These are phyloP conservation scores for Psilocybe cubensis DNA, from an alignment of 768 basidiomycete genomes.

Conservation along the genomic window DNA sequence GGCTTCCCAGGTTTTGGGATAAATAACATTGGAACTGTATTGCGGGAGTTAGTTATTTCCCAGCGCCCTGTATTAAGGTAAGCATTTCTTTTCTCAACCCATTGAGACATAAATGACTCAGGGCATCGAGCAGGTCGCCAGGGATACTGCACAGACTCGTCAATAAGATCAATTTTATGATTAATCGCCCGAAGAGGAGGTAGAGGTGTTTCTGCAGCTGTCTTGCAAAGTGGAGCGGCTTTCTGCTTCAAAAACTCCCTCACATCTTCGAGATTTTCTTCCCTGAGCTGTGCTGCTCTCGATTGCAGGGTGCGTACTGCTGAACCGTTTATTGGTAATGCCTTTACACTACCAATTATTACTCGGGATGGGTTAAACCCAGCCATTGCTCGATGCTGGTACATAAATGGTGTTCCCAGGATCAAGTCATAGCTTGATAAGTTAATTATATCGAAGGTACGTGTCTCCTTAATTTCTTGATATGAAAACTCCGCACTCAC, in stretches of 20 bases:
- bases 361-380: conserved; percentile 30
- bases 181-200: conserved; percentile 43
- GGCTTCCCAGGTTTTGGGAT: conserved; percentile 23
- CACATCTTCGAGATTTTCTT: conserved; percentile 15
- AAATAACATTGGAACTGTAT: conserved; percentile 35
- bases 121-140: conserved; percentile 39
- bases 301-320: conserved; percentile 9
- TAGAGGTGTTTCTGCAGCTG: conserved; percentile 26
- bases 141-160: conserved; percentile 27
- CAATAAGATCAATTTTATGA: conserved; percentile 41
- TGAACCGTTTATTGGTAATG: conserved; percentile 22
- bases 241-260: conserved; percentile 22
- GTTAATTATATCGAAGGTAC: conserved; percentile 41
- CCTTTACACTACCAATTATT: conserved; percentile 22
- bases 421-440: conserved; percentile 43
- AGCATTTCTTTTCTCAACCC: conserved; percentile 26
- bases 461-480: conserved; percentile 37
- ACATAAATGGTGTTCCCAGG: conserved; percentile 43
- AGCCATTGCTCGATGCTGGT: conserved; percentile 27
- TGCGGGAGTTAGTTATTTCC: conserved; percentile 32
- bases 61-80: conserved; percentile 28
- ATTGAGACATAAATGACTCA: conserved; percentile 30
- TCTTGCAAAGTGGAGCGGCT: conserved; percentile 27
- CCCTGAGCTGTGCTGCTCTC: conserved; percentile 1
- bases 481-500: conserved; percentile 29